Evolutionary conservation across 2,329 filamentous ascomycete species (phyloP), one percentile per base, ranked within the genome.

Genomic region (Verticillium albo-atrum): DNA sequence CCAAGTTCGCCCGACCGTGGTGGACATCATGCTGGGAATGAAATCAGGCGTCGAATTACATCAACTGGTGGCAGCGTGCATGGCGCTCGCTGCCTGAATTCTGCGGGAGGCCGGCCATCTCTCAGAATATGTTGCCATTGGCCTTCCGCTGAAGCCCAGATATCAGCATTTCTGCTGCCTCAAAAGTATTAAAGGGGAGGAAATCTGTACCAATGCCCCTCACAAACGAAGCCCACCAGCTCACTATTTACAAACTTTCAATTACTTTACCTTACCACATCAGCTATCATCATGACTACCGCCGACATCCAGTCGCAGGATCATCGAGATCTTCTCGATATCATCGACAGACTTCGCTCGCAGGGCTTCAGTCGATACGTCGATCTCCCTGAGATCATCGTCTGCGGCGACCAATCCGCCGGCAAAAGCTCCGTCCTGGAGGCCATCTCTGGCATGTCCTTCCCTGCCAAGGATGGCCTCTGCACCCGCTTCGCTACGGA

Each of bases 401-500:
- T 84, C 20, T 82, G 77, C 57, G 82, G 84, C 5, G 78, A 84
- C 57, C 81, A 84, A 63, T 81, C 79, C 0, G 76, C 77, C 2
- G 83, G 82, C 1, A 87, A 87, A 64, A 84, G 79, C 52, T 84
- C 82, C 0, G 79, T 85, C 0, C 72, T 88, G 0, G 82, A 87
- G 62, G 81, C 81, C 0, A 78, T 88, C 25, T 82, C 82, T 0
- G 76, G 79, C 7, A 77, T 87, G 1, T 75, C 77, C 0, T 86
- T 87, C 58, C 82, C 82, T 0, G 67, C 70, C 1, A 78, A 81
- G n/a, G 78, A 81, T 26, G 77, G 74, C 42, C 65, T 84, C 0
- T 86, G 82, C 64, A 85, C 84, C 0, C 72, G 80, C 0, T 85
- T 85, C 60, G 78, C 83, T 0, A 86, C 81, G 0, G 80, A 86